Base-by-base conservation (phyloP, 768 basidiomycete species). In the Sarcodon aspratus region DNA sequence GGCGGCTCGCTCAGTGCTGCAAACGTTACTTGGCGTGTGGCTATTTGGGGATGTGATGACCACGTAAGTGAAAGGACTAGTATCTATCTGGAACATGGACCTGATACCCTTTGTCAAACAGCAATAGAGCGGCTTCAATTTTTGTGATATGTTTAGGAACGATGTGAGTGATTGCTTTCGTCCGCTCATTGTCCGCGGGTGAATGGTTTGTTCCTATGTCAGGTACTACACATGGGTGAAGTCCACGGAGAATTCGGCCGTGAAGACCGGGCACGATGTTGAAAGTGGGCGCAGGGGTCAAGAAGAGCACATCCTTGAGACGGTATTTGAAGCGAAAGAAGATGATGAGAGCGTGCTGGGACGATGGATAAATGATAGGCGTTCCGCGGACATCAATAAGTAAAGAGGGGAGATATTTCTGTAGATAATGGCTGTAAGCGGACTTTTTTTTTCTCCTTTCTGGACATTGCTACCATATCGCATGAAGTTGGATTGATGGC, bases 1-100 rank as follows among this genome's bases (percentile, higher is more conserved):
- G 87, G 84, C 88, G 31, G 84, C 83, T 7, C 74, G 85, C 49
- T 86, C 86, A 7, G 90, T 91, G 15, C 68, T 94, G 18, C 90
- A 94, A 62, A 90, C 87, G 12, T 66, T 88, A 35, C 66, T 91
- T 18, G 87, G 86, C 7, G 82, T 88, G 17, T 80, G 74, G 72
- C 65, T 88, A 13, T 91, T 92, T 62, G 67, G 70, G 6, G 90
- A 94, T 58, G 54, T 85, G 50, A 68, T 92, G 38, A 86, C 79
- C 1, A 66, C 70, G 87, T 89, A 65, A 54, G 82, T 73, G 18
- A 17, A 21, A 7, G 31, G 33, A 9, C 37, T 38, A 48, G 33
- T 45, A 17, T 40, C 46, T 15, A 21, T 45, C 7, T 27, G 21
- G 21, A 27, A 5, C 15, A 42, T 13, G 40, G 36, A 42, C 46